Percentiles rank a stretch among this genome's conserved stretches.
phyloP scores from a whole-genome alignment of 23 red algal species.

The Gracilariopsis chorda region DNA sequence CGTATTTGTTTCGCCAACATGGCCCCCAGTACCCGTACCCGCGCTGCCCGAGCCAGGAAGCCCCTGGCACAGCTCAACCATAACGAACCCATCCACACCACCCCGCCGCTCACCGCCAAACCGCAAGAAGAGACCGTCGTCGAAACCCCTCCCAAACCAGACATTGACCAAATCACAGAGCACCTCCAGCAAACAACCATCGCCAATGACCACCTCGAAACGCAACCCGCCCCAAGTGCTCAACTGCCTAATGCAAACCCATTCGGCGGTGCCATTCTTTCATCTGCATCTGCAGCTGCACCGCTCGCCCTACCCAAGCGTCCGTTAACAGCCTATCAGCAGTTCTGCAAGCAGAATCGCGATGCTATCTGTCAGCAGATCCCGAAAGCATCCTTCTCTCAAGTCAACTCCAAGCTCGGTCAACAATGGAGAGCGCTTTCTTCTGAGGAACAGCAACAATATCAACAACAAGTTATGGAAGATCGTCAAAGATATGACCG shows the following conservation, averaged over 20 bases:
- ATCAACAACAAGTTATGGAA: background rate
- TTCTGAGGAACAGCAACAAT: background rate
- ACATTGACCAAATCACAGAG: background rate
- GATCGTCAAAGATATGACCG: background rate
- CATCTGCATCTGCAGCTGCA: background rate
- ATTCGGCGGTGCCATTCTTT: background rate
- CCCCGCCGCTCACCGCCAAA: no score
- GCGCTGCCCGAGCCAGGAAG: background rate
- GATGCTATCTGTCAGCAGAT: background rate
- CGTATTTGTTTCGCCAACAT: background rate
- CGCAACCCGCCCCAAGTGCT: background rate
- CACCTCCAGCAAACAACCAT: background rate
- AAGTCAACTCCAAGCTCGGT: conserved; percentile 12
- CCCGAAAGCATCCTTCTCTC: background rate
- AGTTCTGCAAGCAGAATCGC: background rate
- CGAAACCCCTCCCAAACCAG: no score
- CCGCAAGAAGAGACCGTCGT: no score
- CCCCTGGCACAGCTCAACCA: background rate
- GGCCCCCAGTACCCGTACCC: background rate
- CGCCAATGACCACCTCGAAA: background rate
- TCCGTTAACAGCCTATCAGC: conserved; percentile 38
- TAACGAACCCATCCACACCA: background rate
- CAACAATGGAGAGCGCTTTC: conserved; percentile 15
- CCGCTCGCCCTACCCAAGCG: conserved; percentile 3
- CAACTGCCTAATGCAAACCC: background rate